Evolutionary conservation across 148 eudicot species (phyloP).

Genomic region (Camellia lanceoleosa): DNA sequence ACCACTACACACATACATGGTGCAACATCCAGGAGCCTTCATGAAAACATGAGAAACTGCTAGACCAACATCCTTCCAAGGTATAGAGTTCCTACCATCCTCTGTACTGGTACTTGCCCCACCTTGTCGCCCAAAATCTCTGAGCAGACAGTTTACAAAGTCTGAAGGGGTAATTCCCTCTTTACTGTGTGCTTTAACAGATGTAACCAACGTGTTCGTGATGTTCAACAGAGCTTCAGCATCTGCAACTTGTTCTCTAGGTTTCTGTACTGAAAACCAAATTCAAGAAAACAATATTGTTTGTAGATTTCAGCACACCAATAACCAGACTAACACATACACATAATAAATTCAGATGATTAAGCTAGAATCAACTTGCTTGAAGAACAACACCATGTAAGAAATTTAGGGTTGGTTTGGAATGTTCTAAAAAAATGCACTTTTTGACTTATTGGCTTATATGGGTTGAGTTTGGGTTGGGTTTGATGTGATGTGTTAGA

Average conservation of each 20-base stretch:
- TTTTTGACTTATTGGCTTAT: too few species aligned
- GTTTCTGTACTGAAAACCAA: constrained; percentile 60
- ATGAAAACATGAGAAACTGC: constrained; percentile 57
- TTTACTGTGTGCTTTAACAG: constrained; percentile 62
- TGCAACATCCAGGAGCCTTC: constrained; percentile 57
- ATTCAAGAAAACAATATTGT: neutral
- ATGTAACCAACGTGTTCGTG: constrained; percentile 54
- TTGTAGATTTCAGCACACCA: neutral
- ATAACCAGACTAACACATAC: neutral
- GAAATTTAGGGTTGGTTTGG: too few species aligned
- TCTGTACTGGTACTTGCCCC: constrained; percentile 40
- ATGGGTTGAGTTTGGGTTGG: too few species aligned
- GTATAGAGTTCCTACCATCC: constrained; percentile 35
- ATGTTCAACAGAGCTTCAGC: constrained; percentile 81
- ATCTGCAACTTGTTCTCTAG: constrained; percentile 93
- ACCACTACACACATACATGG: constrained; percentile 45
- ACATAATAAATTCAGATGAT: neutral
- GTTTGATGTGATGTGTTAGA: too few species aligned
- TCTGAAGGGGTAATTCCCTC: constrained; percentile 72
- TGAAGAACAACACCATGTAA: neutral
- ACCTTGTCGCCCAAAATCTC: constrained; percentile 49
- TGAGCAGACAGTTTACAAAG: constrained; percentile 51
- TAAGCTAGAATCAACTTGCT: neutral
- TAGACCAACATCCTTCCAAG: constrained; percentile 68
- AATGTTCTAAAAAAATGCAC: too few species aligned